phyloP scores from a whole-genome alignment of 257 asterid genomes.

The Ocimum tenuiflorum region DNA sequence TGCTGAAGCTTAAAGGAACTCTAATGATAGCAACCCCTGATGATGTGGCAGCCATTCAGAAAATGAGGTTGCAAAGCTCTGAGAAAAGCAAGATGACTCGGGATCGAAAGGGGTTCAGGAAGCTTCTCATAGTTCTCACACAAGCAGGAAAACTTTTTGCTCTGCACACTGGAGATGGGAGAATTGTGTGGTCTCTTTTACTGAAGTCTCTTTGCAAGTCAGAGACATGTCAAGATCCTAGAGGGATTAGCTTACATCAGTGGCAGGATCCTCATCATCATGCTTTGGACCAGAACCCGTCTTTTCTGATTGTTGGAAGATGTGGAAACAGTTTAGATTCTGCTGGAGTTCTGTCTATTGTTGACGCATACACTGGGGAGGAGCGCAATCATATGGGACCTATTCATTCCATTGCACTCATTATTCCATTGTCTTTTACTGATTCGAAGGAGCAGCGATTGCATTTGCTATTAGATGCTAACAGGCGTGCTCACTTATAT shows the following conservation, averaged over 20 bases:
- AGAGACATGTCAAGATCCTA: constrained; percentile 60
- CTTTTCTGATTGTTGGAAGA: constrained; percentile 83
- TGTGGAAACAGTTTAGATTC: constrained; percentile 62
- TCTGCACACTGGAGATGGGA: constrained; percentile 94
- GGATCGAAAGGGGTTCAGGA: constrained; percentile 75
- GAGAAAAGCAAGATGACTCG: constrained; percentile 92
- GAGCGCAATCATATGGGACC: constrained; percentile 58
- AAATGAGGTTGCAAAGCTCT: constrained; percentile 72
- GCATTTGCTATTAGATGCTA: constrained; percentile 67
- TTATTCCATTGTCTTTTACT: constrained; percentile 75
- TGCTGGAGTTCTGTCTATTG: constrained; percentile 69
- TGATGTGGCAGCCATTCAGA: constrained; percentile 78
- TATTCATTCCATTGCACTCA: constrained; percentile 58
- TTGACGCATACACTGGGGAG: constrained; percentile 78
- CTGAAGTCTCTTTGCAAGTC: constrained; percentile 57
- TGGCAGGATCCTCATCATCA: constrained; percentile 99
- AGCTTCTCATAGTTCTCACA: constrained; percentile 79
- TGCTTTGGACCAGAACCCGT: constrained; percentile 88
- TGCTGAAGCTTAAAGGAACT: constrained; percentile 88
- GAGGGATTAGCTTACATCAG: constrained; percentile 62
- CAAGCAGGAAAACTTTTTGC: constrained; percentile 84
- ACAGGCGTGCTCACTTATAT: constrained; percentile 59
- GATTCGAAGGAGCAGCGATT: constrained; percentile 84
- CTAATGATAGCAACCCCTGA: constrained; percentile 91
- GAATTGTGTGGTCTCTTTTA: constrained; percentile 62